Evolutionary conservation across 176 grass and related monocot species (phyloP), one percentile per base, ranked within the genome.

Genomic region (Miscanthus lutarioriparius): DNA sequence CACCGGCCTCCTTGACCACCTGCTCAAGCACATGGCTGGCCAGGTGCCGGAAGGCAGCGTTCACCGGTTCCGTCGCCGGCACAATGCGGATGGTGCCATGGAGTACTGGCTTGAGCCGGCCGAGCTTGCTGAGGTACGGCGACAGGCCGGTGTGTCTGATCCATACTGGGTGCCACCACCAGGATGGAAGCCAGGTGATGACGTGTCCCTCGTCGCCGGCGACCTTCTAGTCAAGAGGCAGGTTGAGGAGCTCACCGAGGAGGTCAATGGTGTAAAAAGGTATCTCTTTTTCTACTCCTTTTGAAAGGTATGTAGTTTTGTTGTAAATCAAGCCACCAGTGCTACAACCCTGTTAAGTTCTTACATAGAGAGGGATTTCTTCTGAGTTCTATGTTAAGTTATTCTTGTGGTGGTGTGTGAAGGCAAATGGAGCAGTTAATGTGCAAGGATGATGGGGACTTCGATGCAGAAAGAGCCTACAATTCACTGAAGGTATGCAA

Each of bases 51-150:
- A 91, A 2, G 91, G 89, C 41, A 83, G 93, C 39, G 79, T 51
- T 2, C 86, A 99, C 59, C 69, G 93, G 58, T 94, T 99, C 81
- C 89, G 90, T 2, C 82, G 96, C 83, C 83, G 89, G 2, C 93
- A 96, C 76, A 99, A 96, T 59, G 84, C 96, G 8, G 89, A 99
- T 78, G 96, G 91, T 37, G 91, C 83, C 41, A 99, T 96, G 87
- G 96, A 99, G 82, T 99, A 96, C 66, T 99, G 96, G 96, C 77
- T 99, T 23, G 96, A 99, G 74, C 93, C 96, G 37, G 93, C 88
- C 10, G 93, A 96, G 51, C 83, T 96, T 72, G 86, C 85, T 10
- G 87, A 90, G 22, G 67, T 94, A 27, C 80, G 91, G 26, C 65
- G 35, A n/a, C 51, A 85, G 69, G 96, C 93, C 10, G 90, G 93